Percentiles rank a stretch among this genome's conserved stretches.
These are phyloP conservation scores for Pyricularia sp. DNA, from an alignment of 2,329 filamentous ascomycete genomes.

Conservation along the genomic window DNA sequence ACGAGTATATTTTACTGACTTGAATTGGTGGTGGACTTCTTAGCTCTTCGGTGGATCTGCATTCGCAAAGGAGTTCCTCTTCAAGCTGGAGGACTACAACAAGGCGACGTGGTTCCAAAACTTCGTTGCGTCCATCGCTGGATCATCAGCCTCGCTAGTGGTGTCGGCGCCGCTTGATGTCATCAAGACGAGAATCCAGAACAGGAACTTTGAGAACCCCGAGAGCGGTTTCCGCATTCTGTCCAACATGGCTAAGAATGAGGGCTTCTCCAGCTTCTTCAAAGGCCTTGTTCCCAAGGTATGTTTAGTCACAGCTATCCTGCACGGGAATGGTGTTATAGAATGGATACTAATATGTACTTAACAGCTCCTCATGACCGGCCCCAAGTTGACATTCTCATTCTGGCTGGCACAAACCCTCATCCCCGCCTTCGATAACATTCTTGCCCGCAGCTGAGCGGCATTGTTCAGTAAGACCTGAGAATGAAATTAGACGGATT, in stretches of 20 bases:
- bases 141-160: conserved; percentile 86
- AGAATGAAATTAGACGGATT: neutral
- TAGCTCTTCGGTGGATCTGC: conserved; percentile 94
- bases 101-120: conserved; percentile 88
- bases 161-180: conserved; percentile 95
- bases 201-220: conserved; percentile 96
- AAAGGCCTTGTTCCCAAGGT: conserved; percentile 92
- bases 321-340: conserved; percentile 1
- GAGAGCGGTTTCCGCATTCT: conserved; percentile 89
- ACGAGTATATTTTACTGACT: neutral
- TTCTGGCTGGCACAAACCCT: conserved; percentile 99
- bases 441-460: conserved; percentile 18
- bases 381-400: conserved; percentile 96
- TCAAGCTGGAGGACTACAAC: conserved; percentile 87
- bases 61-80: conserved; percentile 94
- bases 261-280: conserved; percentile 82
- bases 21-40: neutral
- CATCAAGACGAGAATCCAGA: conserved; percentile 97
- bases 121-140: conserved; percentile 90
- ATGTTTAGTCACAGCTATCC: conserved; percentile 12
- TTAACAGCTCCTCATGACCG: conserved; percentile 79
- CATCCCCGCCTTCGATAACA: conserved; percentile 73
- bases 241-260: conserved; percentile 82
- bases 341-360: neutral
- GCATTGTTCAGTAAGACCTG: neutral